Conservation (phyloP, 371 early-diverging fungal genomes). For the Conidiobolus incongruus region DNA sequence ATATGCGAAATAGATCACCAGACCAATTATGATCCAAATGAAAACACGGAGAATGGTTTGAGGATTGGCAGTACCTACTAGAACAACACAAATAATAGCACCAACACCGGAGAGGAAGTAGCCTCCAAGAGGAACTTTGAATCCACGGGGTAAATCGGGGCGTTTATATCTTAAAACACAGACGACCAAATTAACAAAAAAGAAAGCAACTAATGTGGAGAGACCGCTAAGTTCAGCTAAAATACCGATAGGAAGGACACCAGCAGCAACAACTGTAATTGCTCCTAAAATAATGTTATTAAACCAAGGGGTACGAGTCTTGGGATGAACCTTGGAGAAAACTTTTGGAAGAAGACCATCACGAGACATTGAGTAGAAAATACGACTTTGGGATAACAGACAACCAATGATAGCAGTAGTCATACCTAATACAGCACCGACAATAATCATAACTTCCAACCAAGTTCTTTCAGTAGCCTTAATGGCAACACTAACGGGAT, state of each 20-base stretch:
- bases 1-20: constrained; percentile 38
- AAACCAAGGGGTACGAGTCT: constrained; percentile 36
- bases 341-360: constrained; percentile 12
- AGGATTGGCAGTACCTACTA: constrained; percentile 33
- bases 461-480: constrained; percentile 26
- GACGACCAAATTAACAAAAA: constrained; percentile 53
- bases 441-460: constrained; percentile 39
- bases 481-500: constrained; percentile 43
- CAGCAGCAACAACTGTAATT: constrained; percentile 44
- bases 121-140: constrained; percentile 50
- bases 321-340: constrained; percentile 17
- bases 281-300: constrained; percentile 14
- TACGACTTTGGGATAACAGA: constrained; percentile 60
- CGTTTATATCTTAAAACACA: constrained; percentile 47
- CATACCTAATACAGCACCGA: constrained; percentile 17
- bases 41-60: constrained; percentile 21
- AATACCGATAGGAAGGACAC: constrained; percentile 54
- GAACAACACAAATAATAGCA: constrained; percentile 25
- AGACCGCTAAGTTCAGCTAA: constrained; percentile 67
- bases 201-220: constrained; percentile 68
- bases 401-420: neutral
- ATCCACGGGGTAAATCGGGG: constrained; percentile 44
- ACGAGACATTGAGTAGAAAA: constrained; percentile 64
- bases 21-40: constrained; percentile 41
- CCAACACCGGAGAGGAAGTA: constrained; percentile 34